Percentiles rank a stretch among this genome's conserved stretches.
phyloP scores from a whole-genome alignment of 257 asterid species.

The Solanum medicagineum region DNA sequence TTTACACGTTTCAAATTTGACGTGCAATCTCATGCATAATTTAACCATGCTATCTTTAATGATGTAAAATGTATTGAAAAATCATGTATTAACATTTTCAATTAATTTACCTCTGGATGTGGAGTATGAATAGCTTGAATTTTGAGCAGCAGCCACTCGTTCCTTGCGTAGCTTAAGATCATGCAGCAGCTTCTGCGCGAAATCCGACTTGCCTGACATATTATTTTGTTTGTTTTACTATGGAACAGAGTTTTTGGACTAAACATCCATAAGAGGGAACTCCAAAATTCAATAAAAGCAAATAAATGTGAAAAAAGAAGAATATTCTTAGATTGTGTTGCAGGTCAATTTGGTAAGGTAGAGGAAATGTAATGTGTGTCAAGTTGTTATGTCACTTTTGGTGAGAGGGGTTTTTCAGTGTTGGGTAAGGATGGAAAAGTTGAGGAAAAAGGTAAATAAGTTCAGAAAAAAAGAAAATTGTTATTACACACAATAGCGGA shows the following conservation, averaged over 20 bases:
- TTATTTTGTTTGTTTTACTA: not conserved
- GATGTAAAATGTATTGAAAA: not conserved
- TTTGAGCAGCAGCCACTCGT: conserved; percentile 41
- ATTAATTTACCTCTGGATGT: conserved; percentile 35
- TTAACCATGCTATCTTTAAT: not conserved
- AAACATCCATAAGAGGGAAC: not conserved
- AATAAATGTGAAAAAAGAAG: conserved; percentile 5
- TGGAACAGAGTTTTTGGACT: not conserved
- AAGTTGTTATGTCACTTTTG: conserved; percentile 7
- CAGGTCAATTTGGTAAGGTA: conserved; percentile 5
- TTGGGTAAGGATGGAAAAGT: conserved; percentile 11
- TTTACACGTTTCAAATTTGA: not conserved
- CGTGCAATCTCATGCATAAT: not conserved
- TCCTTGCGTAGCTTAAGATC: conserved; percentile 77
- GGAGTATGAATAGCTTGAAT: conserved; percentile 28
- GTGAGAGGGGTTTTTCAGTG: conserved; percentile 19
- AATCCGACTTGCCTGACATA: conserved; percentile 60
- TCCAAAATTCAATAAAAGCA: not conserved
- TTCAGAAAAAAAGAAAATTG: not conserved
- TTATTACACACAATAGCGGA: not conserved
- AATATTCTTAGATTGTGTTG: conserved; percentile 19
- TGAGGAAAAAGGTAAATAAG: not conserved
- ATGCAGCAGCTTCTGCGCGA: conserved; percentile 76
- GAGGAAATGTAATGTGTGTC: conserved; percentile 7
- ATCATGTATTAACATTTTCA: not conserved